Evolutionary conservation across 2,329 filamentous ascomycete genomes (phyloP).

Genomic region (Eutypa lata): DNA sequence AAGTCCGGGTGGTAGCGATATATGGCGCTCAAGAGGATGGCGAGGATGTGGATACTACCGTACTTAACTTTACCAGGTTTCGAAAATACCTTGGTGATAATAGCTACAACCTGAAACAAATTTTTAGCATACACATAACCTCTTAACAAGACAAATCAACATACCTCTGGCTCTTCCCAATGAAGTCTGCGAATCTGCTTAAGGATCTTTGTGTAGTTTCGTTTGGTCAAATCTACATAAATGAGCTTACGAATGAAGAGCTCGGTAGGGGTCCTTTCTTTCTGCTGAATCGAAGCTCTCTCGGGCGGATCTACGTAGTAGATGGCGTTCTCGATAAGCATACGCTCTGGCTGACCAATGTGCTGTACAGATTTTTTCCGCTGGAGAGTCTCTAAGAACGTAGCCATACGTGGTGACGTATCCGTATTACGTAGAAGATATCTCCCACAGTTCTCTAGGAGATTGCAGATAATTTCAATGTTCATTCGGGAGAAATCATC

Average conservation of each 20-base stretch:
- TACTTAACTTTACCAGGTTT: constrained; percentile 98
- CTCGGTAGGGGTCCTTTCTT: constrained; percentile 90
- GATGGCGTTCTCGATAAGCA: constrained; percentile 96
- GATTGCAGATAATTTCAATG: constrained; percentile 95
- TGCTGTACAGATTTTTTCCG: constrained; percentile 96
- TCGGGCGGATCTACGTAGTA: constrained; percentile 98
- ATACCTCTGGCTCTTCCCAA: constrained; percentile 88
- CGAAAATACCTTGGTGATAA: constrained; percentile 87
- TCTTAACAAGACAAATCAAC: constrained; percentile 2
- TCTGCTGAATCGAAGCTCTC: constrained; percentile 90
- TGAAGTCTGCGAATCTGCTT: constrained; percentile 94
- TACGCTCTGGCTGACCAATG: constrained; percentile 90
- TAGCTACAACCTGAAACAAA: constrained; percentile 58
- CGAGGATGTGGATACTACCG: constrained; percentile 90
- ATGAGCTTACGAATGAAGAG: constrained; percentile 89
- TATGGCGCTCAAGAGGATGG: constrained; percentile 82
- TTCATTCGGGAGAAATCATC: constrained; percentile 99
- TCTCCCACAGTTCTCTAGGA: constrained; percentile 93
- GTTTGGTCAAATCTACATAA: constrained; percentile 90
- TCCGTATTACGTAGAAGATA: constrained; percentile 91
- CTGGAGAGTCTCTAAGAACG: constrained; percentile 90
- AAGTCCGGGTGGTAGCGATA: constrained; percentile 92
- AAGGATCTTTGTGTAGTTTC: constrained; percentile 88
- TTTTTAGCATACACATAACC: constrained; percentile 14
- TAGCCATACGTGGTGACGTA: constrained; percentile 87